A percentile compares a stretch with the other conserved stretches of the same genome.
These are phyloP conservation scores for Fonsecaea nubica DNA, from an alignment of 2,329 filamentous ascomycete genomes.

Conservation along the genomic window DNA sequence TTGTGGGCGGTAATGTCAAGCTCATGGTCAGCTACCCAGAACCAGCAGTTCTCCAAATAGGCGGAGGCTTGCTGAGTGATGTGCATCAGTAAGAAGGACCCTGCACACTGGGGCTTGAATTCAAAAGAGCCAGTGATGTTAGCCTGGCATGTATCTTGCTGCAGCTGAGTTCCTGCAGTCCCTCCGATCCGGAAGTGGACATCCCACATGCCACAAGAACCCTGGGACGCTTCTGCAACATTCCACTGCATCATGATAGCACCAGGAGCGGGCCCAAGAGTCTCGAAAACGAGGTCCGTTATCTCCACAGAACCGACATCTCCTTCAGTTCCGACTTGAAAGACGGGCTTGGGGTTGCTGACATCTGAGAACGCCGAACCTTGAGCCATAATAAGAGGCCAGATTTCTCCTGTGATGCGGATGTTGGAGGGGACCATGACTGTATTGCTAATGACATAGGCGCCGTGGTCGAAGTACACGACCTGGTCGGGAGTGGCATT, in stretches of 20 bases:
- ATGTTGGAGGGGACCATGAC: slow-evolving; percentile 72
- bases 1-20: slow-evolving; percentile 74
- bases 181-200: slow-evolving; percentile 95
- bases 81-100: slow-evolving; percentile 70
- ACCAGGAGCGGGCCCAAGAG: slow-evolving; percentile 80
- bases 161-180: slow-evolving; percentile 79
- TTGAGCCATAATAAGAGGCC: slow-evolving; percentile 85
- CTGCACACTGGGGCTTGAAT: slow-evolving; percentile 72
- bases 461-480: slow-evolving; percentile 69
- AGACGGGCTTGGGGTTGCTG: slow-evolving; percentile 78
- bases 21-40: slow-evolving; percentile 90
- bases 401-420: slow-evolving; percentile 89
- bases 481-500: slow-evolving; percentile 65
- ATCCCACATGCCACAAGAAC: slow-evolving; percentile 86
- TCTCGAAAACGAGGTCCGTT: slow-evolving; percentile 84
- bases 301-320: slow-evolving; percentile 85
- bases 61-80: slow-evolving; percentile 64
- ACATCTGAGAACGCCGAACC: slow-evolving; percentile 76
- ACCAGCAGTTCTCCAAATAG: slow-evolving; percentile 89
- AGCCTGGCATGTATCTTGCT: slow-evolving; percentile 80
- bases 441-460: slow-evolving; percentile 67
- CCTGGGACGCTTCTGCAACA: slow-evolving; percentile 67
- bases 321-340: slow-evolving; percentile 79
- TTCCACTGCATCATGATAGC: slow-evolving; percentile 95
- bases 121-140: slow-evolving; percentile 66